These are phyloP conservation scores for Sporothrix protearum DNA, from an alignment of 2,329 filamentous ascomycete genomes.

Conservation along the genomic window DNA sequence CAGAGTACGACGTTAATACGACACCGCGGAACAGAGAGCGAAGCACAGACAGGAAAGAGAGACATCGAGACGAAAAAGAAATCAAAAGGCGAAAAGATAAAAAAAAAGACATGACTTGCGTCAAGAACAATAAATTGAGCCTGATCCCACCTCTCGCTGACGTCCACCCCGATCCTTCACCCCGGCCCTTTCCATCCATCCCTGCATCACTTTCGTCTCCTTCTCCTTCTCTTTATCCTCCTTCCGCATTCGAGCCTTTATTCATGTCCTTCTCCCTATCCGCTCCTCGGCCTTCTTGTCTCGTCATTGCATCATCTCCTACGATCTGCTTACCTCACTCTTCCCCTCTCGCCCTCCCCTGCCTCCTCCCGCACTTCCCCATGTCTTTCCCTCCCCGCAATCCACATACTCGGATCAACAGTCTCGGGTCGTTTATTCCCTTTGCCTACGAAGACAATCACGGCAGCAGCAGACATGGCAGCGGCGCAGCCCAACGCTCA, in stretches of 20 bases:
- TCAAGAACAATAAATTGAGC: neutral
- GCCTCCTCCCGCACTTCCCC: neutral
- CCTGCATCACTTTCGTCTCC: neutral
- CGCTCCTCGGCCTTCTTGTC: neutral
- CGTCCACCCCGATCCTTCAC: neutral
- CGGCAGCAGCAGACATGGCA: conserved; percentile 3
- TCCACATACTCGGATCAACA: conserved; percentile 4
- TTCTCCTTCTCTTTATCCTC: neutral
- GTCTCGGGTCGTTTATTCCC: neutral
- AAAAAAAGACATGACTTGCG: neutral
- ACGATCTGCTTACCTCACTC: neutral
- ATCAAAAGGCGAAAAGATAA: neutral
- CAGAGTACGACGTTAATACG: neutral
- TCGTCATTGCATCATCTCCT: neutral
- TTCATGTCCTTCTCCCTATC: neutral
- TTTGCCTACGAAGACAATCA: neutral
- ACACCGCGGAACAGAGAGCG: neutral
- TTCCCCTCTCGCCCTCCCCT: neutral
- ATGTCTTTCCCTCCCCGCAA: conserved; percentile 8
- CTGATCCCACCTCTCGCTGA: conserved; percentile 3
- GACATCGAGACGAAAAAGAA: neutral
- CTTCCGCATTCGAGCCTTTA: neutral
- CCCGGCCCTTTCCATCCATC: neutral
- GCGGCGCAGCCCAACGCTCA: neutral
- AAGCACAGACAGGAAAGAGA: neutral